phyloP scores from a whole-genome alignment of 441 rosid species.

The Erodium chrysanthum region DNA sequence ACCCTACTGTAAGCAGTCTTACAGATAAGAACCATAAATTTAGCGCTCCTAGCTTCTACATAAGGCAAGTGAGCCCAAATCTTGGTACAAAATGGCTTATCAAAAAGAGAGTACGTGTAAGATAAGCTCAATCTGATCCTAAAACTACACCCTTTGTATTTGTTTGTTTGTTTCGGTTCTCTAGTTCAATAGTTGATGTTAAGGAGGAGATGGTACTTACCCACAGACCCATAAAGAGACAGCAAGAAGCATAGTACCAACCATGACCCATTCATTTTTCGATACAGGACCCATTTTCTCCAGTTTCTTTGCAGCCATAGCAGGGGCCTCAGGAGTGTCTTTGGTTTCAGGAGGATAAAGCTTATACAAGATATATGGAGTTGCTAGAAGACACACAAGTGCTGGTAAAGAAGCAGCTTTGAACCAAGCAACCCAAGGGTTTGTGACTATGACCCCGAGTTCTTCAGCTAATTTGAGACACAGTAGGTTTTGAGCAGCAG shows the following conservation, averaged over 20 bases:
- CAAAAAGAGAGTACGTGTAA: no score
- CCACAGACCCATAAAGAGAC: constrained; percentile 86
- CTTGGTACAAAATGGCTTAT: no score
- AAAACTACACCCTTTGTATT: neutral
- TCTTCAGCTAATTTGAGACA: constrained; percentile 89
- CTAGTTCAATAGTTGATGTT: constrained; percentile 1
- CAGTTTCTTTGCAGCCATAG: constrained; percentile 67
- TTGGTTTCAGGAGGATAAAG: constrained; percentile 89
- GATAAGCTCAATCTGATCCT: neutral
- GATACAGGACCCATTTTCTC: constrained; percentile 74
- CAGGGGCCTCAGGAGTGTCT: constrained; percentile 93
- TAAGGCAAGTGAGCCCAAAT: no score
- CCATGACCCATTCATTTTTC: constrained; percentile 78
- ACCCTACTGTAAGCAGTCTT: no score
- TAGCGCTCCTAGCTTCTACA: no score
- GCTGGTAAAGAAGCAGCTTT: constrained; percentile 87
- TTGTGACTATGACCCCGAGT: constrained; percentile 61
- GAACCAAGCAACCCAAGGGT: constrained; percentile 93
- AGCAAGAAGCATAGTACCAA: constrained; percentile 81
- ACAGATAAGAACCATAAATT: no score
- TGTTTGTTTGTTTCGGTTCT: neutral
- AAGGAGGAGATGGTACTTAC: constrained; percentile 32
- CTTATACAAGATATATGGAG: constrained; percentile 67
- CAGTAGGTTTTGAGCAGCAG: constrained; percentile 87
- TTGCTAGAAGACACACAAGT: constrained; percentile 50